Evolutionary conservation across 495 filamentous ascomycete genomes (phyloP), one percentile per base, ranked within the genome.

Genomic region (Penicillium flavigenum): DNA sequence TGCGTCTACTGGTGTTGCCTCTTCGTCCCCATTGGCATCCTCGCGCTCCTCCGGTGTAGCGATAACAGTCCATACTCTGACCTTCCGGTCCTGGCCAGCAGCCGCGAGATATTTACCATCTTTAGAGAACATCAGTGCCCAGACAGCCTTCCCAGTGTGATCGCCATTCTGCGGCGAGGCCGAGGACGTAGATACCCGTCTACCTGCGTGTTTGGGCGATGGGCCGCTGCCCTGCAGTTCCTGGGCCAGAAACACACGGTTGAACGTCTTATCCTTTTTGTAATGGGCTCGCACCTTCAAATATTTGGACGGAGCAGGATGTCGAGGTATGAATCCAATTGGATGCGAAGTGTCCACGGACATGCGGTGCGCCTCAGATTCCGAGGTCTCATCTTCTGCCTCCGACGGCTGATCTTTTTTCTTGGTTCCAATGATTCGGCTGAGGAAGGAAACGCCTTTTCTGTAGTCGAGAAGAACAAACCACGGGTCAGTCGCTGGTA

Each of bases 51-150:
- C 88, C 8, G 84, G 77, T 1, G 86, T 91, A 11, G 90, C 83
- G 19, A 99, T 84, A 7, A 98, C 94, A 0, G 86, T 84, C 93
- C 93, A 99, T 36, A 98, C 83, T 41, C 95, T 80, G 5, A 99
- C 88, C 29, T 93, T 81, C 48, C 83, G 82, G 67, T 98, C 95
- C 61, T 91, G 88, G 3, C 94, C 94, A 12, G 86, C 95, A 19
- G 91, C 89, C 12, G 94, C 94, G 10, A 99, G 77, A 70, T 92
- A 96, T 66, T 81, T 90, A 12, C 94, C 94, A 76, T 98, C 94
- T 47, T 88, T 91, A 60, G 92, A 97, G 61, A 97, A 97, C 58
- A 90, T 88, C 61, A 90, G 82, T 5, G 94, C 87, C 94, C 94
- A 99, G 31, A 96, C 83, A 4, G 94, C 91, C 57, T 71, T 72